phyloP scores from a whole-genome alignment of 208 protist genomes.

The Vickermania ingenoplastis region DNA sequence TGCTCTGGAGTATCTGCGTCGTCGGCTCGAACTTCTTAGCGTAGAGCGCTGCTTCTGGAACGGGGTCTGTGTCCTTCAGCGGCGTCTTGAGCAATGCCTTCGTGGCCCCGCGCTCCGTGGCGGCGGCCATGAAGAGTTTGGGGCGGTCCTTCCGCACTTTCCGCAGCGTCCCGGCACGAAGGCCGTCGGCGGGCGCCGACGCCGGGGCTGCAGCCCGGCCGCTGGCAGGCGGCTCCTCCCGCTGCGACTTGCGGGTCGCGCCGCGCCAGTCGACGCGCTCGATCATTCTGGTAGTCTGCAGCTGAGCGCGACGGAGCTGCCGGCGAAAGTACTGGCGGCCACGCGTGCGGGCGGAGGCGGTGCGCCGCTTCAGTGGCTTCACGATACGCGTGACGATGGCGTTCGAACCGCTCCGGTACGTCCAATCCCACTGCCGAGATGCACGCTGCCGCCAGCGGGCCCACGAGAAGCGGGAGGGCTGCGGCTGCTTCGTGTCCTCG shows the following conservation, averaged over 20 bases:
- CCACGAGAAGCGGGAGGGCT: slow-evolving; percentile 74
- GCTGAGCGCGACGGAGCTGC: slow-evolving; percentile 31
- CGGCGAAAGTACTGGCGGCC: slow-evolving; percentile 31
- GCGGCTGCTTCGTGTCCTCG: slow-evolving; percentile 76
- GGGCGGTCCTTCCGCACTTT: not conserved
- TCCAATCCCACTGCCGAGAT: slow-evolving; percentile 34
- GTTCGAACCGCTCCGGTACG: slow-evolving; percentile 25
- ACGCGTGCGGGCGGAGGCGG: slow-evolving; percentile 8
- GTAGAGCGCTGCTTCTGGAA: slow-evolving; percentile 64
- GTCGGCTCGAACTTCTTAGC: slow-evolving; percentile 20
- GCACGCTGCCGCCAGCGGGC: slow-evolving; percentile 74
- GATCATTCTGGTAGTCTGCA: slow-evolving; percentile 13
- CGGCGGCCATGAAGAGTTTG: slow-evolving; percentile 9
- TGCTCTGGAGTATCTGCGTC: slow-evolving; percentile 78
- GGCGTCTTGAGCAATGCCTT: slow-evolving; percentile 23
- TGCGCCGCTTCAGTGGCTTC: slow-evolving; percentile 12
- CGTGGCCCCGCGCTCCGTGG: slow-evolving; percentile 44
- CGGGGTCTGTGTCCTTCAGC: slow-evolving; percentile 50
- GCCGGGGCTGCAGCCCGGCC: not conserved
- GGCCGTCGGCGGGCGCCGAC: not conserved
- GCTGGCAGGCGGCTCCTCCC: not conserved
- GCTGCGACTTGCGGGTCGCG: not conserved
- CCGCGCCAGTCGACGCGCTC: slow-evolving; percentile 23
- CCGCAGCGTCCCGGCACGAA: not conserved
- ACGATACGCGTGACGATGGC: slow-evolving; percentile 16